These are phyloP conservation scores for Heteromeles arbutifolia DNA, from an alignment of 306 rosid genomes.

Conservation along the genomic window DNA sequence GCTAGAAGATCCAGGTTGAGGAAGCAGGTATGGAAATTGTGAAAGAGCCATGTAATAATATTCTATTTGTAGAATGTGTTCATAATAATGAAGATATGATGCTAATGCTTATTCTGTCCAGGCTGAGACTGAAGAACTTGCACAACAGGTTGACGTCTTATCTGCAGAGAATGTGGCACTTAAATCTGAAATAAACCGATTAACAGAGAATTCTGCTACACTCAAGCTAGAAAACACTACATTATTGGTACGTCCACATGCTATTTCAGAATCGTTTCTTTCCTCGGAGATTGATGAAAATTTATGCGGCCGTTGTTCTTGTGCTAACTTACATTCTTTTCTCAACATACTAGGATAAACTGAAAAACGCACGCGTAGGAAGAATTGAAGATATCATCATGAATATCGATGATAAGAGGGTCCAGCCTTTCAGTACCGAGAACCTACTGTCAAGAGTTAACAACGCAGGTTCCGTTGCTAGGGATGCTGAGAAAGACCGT, in stretches of 20 bases:
- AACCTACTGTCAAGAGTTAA: slow-evolving; percentile 70
- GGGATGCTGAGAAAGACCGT: slow-evolving; percentile 47
- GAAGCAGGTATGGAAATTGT: slow-evolving; percentile 62
- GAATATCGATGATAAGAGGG: slow-evolving; percentile 49
- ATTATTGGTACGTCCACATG: slow-evolving; percentile 43
- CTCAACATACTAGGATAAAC: slow-evolving; percentile 52
- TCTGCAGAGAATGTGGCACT: slow-evolving; percentile 50
- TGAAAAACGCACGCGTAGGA: slow-evolving; percentile 50
- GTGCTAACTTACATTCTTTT: slow-evolving; percentile 13
- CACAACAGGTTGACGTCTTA: slow-evolving; percentile 60
- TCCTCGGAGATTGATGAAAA: background rate
- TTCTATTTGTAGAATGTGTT: background rate
- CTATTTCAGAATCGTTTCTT: background rate
- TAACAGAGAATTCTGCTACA: slow-evolving; percentile 60
- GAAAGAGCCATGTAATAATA: background rate
- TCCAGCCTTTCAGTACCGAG: slow-evolving; percentile 55
- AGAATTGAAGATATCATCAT: slow-evolving; percentile 41
- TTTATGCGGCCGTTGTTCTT: background rate
- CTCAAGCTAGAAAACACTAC: slow-evolving; percentile 67
- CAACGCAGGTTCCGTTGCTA: slow-evolving; percentile 47
- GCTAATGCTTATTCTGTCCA: slow-evolving; percentile 22
- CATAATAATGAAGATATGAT: background rate
- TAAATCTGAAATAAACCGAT: slow-evolving; percentile 54
- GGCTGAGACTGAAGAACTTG: slow-evolving; percentile 90
- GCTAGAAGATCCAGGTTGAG: slow-evolving; percentile 97